These are phyloP conservation scores for Amylocarpus encephaloides DNA, from an alignment of 2,329 filamentous ascomycete genomes.

Conservation along the genomic window DNA sequence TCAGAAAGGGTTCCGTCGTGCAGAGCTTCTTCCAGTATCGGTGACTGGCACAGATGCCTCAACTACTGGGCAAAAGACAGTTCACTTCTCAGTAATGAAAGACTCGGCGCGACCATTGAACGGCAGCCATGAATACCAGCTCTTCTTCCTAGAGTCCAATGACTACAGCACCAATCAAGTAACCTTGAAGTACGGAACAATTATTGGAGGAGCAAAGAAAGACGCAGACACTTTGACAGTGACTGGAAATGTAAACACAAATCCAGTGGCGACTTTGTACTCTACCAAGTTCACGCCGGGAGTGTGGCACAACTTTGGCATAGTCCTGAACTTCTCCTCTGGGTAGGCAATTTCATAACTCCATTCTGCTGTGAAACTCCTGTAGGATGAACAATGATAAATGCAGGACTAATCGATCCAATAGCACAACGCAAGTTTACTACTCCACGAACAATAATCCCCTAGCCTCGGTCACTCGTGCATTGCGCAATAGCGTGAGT, in stretches of 20 bases:
- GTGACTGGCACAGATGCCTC: slow-evolving; percentile 45
- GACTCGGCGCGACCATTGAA: slow-evolving; percentile 39
- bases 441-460: slow-evolving; percentile 17
- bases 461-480: slow-evolving; percentile 41
- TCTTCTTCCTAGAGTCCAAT: slow-evolving; percentile 46
- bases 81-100: slow-evolving; percentile 54
- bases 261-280: slow-evolving; percentile 40
- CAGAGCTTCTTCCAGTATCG: slow-evolving; percentile 47
- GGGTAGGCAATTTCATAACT: slow-evolving; percentile 45
- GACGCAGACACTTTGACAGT: slow-evolving; percentile 40
- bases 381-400: too few species aligned
- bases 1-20: slow-evolving; percentile 55
- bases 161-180: slow-evolving; percentile 46
- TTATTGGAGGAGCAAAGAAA: slow-evolving; percentile 37
- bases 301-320: too few species aligned
- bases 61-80: slow-evolving; percentile 49
- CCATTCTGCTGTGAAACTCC: too few species aligned
- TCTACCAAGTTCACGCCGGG: slow-evolving; percentile 42
- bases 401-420: too few species aligned
- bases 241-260: slow-evolving; percentile 42
- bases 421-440: slow-evolving; percentile 45
- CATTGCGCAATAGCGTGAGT: slow-evolving; percentile 40
- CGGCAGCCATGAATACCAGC: slow-evolving; percentile 43
- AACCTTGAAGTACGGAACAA: slow-evolving; percentile 48
- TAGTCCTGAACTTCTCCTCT: slow-evolving; percentile 2